phyloP scores from a whole-genome alignment of 257 asterid genomes.

The Salvia splendens region DNA sequence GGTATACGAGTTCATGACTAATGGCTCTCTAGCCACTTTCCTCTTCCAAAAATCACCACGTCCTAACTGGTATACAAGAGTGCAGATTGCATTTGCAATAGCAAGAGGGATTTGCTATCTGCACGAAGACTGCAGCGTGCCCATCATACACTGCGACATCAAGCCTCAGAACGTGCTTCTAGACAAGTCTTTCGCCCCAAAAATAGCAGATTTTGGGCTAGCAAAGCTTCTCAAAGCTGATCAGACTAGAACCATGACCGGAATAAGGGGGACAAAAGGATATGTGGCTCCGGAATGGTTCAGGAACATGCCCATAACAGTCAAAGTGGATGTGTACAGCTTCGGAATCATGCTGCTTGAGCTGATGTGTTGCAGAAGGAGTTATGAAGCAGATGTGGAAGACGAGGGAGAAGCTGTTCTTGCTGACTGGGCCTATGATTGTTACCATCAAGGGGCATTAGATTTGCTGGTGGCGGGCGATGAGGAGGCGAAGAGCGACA shows the following conservation, averaged over 20 bases:
- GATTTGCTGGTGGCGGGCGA: constrained; percentile 11
- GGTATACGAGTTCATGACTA: constrained; percentile 41
- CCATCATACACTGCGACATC: constrained; percentile 50
- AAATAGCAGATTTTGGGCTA: no score
- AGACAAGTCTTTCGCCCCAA: constrained; percentile 8
- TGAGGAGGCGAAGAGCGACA: constrained; percentile 12
- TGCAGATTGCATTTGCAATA: constrained; percentile 38
- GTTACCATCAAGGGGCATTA: constrained; percentile 26
- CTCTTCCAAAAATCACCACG: constrained; percentile 31
- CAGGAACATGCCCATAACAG: constrained; percentile 32
- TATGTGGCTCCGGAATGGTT: constrained; percentile 23
- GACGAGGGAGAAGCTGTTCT: constrained; percentile 21
- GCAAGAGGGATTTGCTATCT: no score
- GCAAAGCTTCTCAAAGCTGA: constrained; percentile 26
- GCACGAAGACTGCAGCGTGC: constrained; percentile 39
- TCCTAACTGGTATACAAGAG: constrained; percentile 48
- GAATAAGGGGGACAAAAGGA: constrained; percentile 48
- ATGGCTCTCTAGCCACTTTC: constrained; percentile 13
- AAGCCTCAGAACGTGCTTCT: constrained; percentile 53
- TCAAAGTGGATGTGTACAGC: constrained; percentile 36
- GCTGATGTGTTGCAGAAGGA: constrained; percentile 32
- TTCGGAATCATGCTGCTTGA: no score
- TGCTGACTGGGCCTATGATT: constrained; percentile 8
- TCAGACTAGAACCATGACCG: constrained; percentile 37
- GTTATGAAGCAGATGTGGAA: neutral